Percentiles rank a stretch among this genome's conserved stretches.
These are phyloP conservation scores for Porpolomopsis calyptriformis DNA, from an alignment of 768 basidiomycete species.

Conservation along the genomic window DNA sequence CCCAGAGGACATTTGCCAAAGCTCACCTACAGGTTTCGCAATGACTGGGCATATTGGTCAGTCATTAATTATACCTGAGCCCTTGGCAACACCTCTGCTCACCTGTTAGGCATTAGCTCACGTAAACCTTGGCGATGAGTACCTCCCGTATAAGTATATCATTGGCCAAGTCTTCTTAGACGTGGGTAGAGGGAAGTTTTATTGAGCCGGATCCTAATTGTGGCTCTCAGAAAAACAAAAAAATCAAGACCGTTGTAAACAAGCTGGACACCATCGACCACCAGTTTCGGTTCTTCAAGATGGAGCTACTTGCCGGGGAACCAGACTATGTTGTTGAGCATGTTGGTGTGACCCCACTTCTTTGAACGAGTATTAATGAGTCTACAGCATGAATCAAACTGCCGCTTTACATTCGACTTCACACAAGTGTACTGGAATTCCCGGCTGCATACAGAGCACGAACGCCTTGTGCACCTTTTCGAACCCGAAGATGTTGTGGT, in stretches of 20 bases:
- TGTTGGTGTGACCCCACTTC: slow-evolving; percentile 35
- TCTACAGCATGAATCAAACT: slow-evolving; percentile 68
- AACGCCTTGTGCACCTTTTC: slow-evolving; percentile 69
- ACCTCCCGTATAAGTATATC: slow-evolving; percentile 80
- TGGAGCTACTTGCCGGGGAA: slow-evolving; percentile 94
- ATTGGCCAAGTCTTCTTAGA: slow-evolving; percentile 92
- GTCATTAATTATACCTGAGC: background rate
- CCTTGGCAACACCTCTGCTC: background rate
- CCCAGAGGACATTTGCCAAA: slow-evolving; percentile 66
- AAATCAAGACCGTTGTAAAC: slow-evolving; percentile 84
- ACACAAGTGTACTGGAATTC: slow-evolving; percentile 98
- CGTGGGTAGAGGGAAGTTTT: slow-evolving; percentile 34
- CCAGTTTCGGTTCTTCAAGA: slow-evolving; percentile 86
- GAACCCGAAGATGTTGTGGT: slow-evolving; percentile 68
- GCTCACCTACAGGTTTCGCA: slow-evolving; percentile 80
- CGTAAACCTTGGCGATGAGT: slow-evolving; percentile 82
- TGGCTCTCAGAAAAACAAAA: slow-evolving; percentile 66
- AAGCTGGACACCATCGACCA: slow-evolving; percentile 81
- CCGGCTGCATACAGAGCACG: slow-evolving; percentile 84
- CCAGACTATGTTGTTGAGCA: slow-evolving; percentile 78
- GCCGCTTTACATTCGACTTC: slow-evolving; percentile 89
- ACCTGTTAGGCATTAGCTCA: slow-evolving; percentile 48
- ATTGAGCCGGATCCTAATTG: background rate
- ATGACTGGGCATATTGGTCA: slow-evolving; percentile 83
- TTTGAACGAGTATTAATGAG: background rate